Evolutionary conservation across 352 stramenopile species (phyloP).

Genomic region (Phytophthora cryptogea): DNA sequence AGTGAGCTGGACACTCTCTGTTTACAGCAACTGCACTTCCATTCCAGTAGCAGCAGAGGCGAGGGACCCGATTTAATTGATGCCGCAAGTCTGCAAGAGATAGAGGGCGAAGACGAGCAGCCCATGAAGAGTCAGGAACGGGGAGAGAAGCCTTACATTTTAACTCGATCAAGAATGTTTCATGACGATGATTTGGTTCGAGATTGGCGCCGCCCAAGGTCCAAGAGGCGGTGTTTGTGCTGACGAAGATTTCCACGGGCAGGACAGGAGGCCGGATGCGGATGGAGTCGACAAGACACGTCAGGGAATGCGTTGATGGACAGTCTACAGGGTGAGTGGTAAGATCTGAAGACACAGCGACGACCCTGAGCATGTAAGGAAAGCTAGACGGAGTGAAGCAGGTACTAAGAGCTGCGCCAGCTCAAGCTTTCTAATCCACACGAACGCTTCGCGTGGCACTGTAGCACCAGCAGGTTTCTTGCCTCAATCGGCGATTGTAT

Average conservation of each 20-base stretch:
- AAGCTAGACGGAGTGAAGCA: background rate
- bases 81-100: slow-evolving; percentile 17
- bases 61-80: slow-evolving; percentile 11
- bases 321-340: no score
- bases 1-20: slow-evolving; percentile 28
- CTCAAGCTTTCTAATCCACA: background rate
- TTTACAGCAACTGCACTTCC: slow-evolving; percentile 8
- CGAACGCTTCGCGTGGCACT: background rate
- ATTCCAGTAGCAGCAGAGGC: background rate
- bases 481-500: no score
- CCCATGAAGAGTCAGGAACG: slow-evolving; percentile 29
- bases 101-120: slow-evolving; percentile 14
- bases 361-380: background rate
- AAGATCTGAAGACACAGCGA: background rate
- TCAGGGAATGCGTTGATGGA: background rate
- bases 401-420: background rate
- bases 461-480: background rate
- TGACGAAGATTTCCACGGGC: slow-evolving; percentile 25
- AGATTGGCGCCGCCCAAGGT: slow-evolving; percentile 31
- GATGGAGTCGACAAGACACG: background rate
- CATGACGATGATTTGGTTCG: slow-evolving; percentile 41
- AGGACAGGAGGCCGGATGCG: slow-evolving; percentile 12
- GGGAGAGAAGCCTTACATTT: slow-evolving; percentile 43
- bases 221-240: slow-evolving; percentile 32
- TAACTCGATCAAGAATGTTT: slow-evolving; percentile 61